phyloP scores from a whole-genome alignment of 1,284 basidiomycete genomes.

The Leccinum pachyderme region DNA sequence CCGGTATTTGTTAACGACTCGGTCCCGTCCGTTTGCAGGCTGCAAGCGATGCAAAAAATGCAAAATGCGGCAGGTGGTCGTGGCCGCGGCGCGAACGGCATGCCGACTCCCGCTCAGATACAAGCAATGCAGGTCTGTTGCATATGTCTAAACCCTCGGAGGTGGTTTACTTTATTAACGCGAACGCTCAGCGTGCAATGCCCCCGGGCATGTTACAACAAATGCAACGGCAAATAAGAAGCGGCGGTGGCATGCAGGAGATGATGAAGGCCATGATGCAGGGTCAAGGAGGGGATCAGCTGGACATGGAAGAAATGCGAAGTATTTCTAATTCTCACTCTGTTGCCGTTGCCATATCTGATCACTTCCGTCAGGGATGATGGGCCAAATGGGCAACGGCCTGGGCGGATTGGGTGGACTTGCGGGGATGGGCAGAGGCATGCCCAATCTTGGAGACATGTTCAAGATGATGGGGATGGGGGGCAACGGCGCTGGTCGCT shows the following conservation, averaged over 20 bases:
- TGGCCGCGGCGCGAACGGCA: constrained; percentile 79
- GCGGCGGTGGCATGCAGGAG: constrained; percentile 87
- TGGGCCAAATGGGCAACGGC: constrained; percentile 79
- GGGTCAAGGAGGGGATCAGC: constrained; percentile 77
- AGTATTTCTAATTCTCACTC: constrained; percentile 45
- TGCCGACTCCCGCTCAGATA: constrained; percentile 90
- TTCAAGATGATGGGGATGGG: constrained; percentile 87
- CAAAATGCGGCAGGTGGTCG: constrained; percentile 82
- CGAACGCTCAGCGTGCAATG: constrained; percentile 64
- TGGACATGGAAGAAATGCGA: constrained; percentile 87
- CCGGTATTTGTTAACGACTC: constrained; percentile 1
- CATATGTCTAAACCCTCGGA: neutral
- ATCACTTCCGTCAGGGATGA: constrained; percentile 58
- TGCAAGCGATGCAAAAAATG: constrained; percentile 89
- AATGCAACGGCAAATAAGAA: constrained; percentile 78
- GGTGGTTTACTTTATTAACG: constrained; percentile 10
- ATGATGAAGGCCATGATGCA: constrained; percentile 98
- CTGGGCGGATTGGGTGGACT: constrained; percentile 54
- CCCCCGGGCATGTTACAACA: constrained; percentile 88
- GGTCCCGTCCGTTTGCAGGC: constrained; percentile 41
- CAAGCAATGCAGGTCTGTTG: constrained; percentile 81
- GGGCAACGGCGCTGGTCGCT: constrained; percentile 47
- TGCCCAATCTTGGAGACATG: constrained; percentile 72
- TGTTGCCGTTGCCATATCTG: constrained; percentile 9
- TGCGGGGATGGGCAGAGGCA: constrained; percentile 43